These are phyloP conservation scores for Aspergillus sp. DNA, from an alignment of 2,329 filamentous ascomycete species.

Conservation along the genomic window DNA sequence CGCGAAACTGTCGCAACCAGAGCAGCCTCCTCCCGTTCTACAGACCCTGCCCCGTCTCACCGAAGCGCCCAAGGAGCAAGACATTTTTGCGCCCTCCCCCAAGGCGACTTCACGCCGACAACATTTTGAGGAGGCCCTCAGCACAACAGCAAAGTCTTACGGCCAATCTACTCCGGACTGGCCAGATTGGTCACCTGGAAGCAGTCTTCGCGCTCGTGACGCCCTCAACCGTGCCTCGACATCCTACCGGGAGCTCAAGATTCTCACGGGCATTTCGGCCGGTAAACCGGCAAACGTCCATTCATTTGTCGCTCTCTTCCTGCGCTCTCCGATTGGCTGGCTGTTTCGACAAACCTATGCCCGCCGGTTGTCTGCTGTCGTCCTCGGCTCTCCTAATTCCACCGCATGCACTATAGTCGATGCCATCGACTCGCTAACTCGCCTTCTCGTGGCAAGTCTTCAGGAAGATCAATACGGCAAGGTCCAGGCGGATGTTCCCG, in stretches of 20 bases:
- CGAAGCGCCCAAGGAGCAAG: constrained; percentile 48
- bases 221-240: constrained; percentile 40
- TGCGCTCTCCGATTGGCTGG: constrained; percentile 58
- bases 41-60: constrained; percentile 52
- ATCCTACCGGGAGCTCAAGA: constrained; percentile 39
- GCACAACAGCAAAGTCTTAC: constrained; percentile 47
- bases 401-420: constrained; percentile 68
- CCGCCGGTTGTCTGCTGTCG: constrained; percentile 62
- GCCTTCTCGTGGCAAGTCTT: constrained; percentile 70
- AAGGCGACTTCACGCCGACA: constrained; percentile 37
- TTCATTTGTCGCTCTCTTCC: constrained; percentile 48
- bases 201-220: constrained; percentile 38
- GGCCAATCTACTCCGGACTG: constrained; percentile 34
- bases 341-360: constrained; percentile 71
- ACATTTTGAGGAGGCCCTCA: constrained; percentile 42
- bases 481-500: constrained; percentile 77
- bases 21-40: constrained; percentile 42
- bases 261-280: constrained; percentile 32
- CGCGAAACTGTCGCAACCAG: constrained; percentile 38
- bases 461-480: constrained; percentile 80
- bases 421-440: constrained; percentile 67
- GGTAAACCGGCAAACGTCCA: constrained; percentile 52
- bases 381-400: constrained; percentile 73
- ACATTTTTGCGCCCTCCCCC: constrained; percentile 46
- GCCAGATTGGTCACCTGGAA: constrained; percentile 44